Evolutionary conservation across 2,329 filamentous ascomycete genomes (phyloP).

Genomic region (Talaromyces sp.): DNA sequence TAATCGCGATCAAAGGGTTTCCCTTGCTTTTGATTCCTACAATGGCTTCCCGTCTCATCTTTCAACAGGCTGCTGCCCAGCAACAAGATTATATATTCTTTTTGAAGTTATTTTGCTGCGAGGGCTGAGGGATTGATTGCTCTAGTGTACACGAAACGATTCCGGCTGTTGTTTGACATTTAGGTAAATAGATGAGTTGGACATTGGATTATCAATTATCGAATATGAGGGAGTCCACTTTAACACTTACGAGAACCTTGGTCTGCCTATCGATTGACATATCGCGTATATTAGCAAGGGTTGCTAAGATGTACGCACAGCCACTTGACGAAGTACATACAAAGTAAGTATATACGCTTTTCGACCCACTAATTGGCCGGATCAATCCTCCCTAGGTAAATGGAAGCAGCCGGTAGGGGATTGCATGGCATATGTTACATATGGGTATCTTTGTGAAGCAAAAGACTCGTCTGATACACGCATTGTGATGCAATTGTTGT

Average conservation of each 20-base stretch:
- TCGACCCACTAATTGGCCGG: background rate
- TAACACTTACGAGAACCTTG: background rate
- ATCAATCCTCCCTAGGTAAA: background rate
- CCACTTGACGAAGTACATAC: constrained; percentile 2
- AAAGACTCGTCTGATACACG: background rate
- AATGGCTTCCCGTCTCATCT: constrained; percentile 5
- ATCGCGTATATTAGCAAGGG: background rate
- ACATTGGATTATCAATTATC: background rate
- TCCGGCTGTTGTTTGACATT: background rate
- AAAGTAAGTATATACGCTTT: background rate
- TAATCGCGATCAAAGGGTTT: background rate
- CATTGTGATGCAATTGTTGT: background rate
- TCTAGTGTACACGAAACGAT: background rate
- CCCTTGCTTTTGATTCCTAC: constrained; percentile 14
- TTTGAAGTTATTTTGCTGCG: background rate
- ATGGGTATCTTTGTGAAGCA: background rate
- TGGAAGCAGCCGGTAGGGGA: background rate
- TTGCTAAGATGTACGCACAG: background rate
- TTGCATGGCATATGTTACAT: background rate
- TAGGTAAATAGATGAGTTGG: background rate
- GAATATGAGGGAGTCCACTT: background rate
- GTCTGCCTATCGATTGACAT: background rate
- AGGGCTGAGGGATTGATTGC: constrained; percentile 4
- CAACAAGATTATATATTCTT: constrained; percentile 7
- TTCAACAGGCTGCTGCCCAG: constrained; percentile 9